phyloP scores from a whole-genome alignment of 768 basidiomycete species.

The Amyloporia xantha region DNA sequence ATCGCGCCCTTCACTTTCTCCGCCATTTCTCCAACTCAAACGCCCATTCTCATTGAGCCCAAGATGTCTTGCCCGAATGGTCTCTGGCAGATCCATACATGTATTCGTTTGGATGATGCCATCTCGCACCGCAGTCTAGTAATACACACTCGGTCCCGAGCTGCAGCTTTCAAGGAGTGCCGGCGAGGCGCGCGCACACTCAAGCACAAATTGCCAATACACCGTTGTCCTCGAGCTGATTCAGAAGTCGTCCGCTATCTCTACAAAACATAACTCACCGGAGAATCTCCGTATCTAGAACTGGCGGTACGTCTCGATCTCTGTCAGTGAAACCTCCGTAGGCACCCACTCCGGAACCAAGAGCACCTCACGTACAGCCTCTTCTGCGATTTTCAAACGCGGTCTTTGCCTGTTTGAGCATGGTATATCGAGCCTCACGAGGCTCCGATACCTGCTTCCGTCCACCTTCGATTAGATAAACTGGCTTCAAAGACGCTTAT shows the following conservation, averaged over 20 bases:
- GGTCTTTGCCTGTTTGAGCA: background rate
- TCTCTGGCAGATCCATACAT: no score
- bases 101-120: background rate
- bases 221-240: background rate
- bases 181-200: background rate
- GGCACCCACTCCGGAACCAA: background rate
- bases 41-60: background rate
- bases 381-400: background rate
- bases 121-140: background rate
- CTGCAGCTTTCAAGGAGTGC: background rate
- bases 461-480: background rate
- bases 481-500: background rate
- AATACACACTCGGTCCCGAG: background rate
- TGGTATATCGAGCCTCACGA: background rate
- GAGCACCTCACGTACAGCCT: background rate
- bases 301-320: background rate
- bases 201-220: no score
- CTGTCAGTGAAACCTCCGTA: background rate
- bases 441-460: background rate
- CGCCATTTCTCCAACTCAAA: conserved; percentile 4
- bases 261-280: background rate
- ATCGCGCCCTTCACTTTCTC: background rate
- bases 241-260: background rate
- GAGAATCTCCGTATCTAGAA: conserved; percentile 7
- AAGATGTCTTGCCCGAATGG: no score